Evolutionary conservation across 2,329 filamentous ascomycete species (phyloP).

Genomic region (Mollisia scopiformis): DNA sequence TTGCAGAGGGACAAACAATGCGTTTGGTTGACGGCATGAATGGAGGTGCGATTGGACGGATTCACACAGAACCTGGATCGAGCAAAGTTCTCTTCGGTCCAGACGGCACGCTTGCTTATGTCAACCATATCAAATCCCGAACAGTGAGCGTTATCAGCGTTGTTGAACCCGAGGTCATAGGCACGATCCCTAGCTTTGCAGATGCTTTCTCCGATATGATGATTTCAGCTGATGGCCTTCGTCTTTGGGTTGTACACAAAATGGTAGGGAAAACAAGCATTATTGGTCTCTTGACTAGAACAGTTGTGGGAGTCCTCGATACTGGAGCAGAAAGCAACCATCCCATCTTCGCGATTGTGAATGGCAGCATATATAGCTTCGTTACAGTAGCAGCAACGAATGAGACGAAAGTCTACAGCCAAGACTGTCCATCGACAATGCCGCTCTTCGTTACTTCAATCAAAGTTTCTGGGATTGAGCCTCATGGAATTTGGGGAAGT

Average conservation of each 20-base stretch:
- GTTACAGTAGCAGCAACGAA: neutral
- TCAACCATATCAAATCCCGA: neutral
- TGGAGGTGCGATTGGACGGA: neutral
- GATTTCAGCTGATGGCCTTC: neutral
- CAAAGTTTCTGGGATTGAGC: neutral
- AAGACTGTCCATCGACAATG: neutral
- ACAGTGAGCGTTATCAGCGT: neutral
- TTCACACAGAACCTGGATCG: neutral
- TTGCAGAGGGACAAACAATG: neutral
- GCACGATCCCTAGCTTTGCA: neutral
- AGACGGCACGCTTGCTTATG: neutral
- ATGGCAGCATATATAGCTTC: neutral
- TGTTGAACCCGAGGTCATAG: neutral
- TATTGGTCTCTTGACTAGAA: neutral
- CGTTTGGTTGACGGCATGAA: neutral
- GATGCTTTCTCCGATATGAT: neutral
- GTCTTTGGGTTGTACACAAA: neutral
- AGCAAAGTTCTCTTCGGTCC: neutral
- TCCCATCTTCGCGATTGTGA: neutral
- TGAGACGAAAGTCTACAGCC: neutral
- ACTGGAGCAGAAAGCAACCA: neutral
- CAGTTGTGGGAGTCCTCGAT: neutral
- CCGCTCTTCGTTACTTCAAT: neutral
- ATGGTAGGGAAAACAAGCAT: neutral
- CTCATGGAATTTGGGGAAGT: neutral